Evolutionary conservation across 1,139 yeast species (phyloP).

Genomic region (Yamadazyma atmosphaerica): DNA sequence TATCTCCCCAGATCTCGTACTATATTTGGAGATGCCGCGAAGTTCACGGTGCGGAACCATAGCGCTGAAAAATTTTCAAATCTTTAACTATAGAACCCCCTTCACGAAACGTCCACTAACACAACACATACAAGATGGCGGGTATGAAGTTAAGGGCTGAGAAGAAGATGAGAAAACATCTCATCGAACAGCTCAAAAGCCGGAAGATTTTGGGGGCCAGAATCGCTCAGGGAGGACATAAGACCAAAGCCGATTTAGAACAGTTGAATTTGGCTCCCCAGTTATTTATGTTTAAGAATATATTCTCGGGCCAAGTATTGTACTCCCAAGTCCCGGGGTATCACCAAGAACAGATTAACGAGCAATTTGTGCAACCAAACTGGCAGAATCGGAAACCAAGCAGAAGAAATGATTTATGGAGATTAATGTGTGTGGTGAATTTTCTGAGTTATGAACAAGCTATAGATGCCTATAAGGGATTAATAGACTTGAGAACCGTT

Average conservation of each 20-base stretch:
- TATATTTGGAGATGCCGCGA: not conserved
- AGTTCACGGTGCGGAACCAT: too few species aligned
- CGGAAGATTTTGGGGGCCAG: slow-evolving; percentile 47
- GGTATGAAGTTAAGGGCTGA: slow-evolving; percentile 45
- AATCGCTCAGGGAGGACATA: slow-evolving; percentile 39
- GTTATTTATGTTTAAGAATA: slow-evolving; percentile 77
- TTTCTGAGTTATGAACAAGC: slow-evolving; percentile 66
- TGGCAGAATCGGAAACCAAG: slow-evolving; percentile 86
- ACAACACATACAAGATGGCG: slow-evolving; percentile 29
- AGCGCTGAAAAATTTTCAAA: slow-evolving; percentile 2
- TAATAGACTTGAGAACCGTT: slow-evolving; percentile 69
- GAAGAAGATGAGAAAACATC: slow-evolving; percentile 52
- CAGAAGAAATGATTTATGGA: slow-evolving; percentile 85
- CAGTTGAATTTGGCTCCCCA: slow-evolving; percentile 65
- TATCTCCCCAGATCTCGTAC: not conserved
- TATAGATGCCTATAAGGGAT: slow-evolving; percentile 69
- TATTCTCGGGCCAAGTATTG: slow-evolving; percentile 85
- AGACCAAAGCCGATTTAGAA: slow-evolving; percentile 29
- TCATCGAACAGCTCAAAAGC: slow-evolving; percentile 47
- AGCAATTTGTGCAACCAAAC: slow-evolving; percentile 74
- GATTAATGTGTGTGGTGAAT: slow-evolving; percentile 84
- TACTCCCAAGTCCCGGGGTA: slow-evolving; percentile 82
- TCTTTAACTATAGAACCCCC: too few species aligned
- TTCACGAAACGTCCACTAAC: not conserved
- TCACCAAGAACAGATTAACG: slow-evolving; percentile 69